Evolutionary conservation across 2,329 filamentous ascomycete species (phyloP).

Genomic region (Teratosphaeria epicoccoides): DNA sequence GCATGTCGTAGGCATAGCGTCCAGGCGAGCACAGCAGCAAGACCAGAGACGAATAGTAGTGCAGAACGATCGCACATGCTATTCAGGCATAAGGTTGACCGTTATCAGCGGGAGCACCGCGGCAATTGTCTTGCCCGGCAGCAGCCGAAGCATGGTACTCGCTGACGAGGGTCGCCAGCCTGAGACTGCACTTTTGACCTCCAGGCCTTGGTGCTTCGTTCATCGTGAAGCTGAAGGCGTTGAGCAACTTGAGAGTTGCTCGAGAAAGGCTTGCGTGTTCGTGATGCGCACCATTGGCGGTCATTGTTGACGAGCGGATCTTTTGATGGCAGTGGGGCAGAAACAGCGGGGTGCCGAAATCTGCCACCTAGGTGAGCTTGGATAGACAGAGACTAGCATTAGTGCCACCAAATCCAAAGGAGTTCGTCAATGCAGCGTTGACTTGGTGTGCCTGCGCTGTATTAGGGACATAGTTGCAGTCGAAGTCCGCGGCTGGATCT

Average conservation of each 20-base stretch:
- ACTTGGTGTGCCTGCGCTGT: constrained; percentile 60
- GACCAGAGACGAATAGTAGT: constrained; percentile 46
- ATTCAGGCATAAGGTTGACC: constrained; percentile 49
- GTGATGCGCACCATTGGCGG: background rate
- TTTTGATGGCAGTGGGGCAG: background rate
- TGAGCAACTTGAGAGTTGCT: background rate
- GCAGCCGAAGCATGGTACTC: constrained; percentile 45
- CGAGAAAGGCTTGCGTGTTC: background rate
- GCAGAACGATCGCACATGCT: constrained; percentile 45
- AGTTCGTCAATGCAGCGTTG: constrained; percentile 75
- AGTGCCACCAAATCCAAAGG: constrained; percentile 94
- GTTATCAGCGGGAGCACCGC: constrained; percentile 45
- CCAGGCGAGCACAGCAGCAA: constrained; percentile 75
- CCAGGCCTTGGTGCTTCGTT: constrained; percentile 1
- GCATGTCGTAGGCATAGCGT: constrained; percentile 82
- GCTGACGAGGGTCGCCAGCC: constrained; percentile 34
- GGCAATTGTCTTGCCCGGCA: constrained; percentile 47
- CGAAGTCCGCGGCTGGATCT: constrained; percentile 49
- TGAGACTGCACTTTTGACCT: constrained; percentile 8
- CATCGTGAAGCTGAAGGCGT: background rate
- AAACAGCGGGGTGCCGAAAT: constrained; percentile 9
- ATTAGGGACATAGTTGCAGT: constrained; percentile 77
- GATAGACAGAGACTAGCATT: constrained; percentile 82
- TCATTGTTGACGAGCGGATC: background rate
- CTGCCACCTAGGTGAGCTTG: constrained; percentile 23